These are phyloP conservation scores for Lasiosphaeria hispida DNA, from an alignment of 495 filamentous ascomycete species.

Conservation along the genomic window DNA sequence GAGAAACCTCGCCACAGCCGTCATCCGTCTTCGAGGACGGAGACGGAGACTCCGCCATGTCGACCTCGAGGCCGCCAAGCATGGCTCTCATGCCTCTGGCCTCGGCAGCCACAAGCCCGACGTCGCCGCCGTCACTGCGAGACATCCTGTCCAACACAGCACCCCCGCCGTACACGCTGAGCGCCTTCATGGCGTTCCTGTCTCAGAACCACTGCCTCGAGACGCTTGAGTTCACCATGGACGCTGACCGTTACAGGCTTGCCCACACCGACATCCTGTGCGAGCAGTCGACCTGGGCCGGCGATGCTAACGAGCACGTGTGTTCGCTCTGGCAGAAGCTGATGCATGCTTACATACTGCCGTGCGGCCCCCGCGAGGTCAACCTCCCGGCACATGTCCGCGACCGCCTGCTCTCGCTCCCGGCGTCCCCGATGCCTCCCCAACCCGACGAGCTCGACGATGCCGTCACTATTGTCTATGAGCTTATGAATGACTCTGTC, in stretches of 20 bases:
- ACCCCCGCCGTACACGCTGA: constrained; percentile 85
- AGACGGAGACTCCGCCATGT: constrained; percentile 46
- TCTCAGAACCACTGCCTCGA: constrained; percentile 98
- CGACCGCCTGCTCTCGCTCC: constrained; percentile 68
- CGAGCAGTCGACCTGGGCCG: constrained; percentile 12
- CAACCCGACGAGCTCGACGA: constrained; percentile 73
- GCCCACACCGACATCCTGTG: constrained; percentile 60
- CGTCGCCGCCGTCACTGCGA: constrained; percentile 74
- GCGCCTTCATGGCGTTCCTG: constrained; percentile 94
- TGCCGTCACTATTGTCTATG: constrained; percentile 89
- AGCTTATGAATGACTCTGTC: constrained; percentile 96
- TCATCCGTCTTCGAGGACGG: constrained; percentile 41
- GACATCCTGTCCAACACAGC: constrained; percentile 88
- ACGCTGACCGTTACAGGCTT: constrained; percentile 84
- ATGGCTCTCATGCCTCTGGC: constrained; percentile 41
- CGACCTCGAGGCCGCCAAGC: constrained; percentile 45
- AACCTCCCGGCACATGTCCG: constrained; percentile 87
- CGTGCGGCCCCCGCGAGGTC: constrained; percentile 82
- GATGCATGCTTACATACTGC: constrained; percentile 71
- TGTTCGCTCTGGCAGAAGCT: constrained; percentile 68
- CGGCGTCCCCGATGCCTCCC: constrained; percentile 63
- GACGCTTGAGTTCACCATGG: constrained; percentile 95
- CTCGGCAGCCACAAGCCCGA: constrained; percentile 20
- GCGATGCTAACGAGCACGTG: constrained; percentile 65
- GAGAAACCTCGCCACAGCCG: constrained; percentile 36